These are phyloP conservation scores for Diplodia sapinea DNA, from an alignment of 2,329 filamentous ascomycete genomes.

Conservation along the genomic window DNA sequence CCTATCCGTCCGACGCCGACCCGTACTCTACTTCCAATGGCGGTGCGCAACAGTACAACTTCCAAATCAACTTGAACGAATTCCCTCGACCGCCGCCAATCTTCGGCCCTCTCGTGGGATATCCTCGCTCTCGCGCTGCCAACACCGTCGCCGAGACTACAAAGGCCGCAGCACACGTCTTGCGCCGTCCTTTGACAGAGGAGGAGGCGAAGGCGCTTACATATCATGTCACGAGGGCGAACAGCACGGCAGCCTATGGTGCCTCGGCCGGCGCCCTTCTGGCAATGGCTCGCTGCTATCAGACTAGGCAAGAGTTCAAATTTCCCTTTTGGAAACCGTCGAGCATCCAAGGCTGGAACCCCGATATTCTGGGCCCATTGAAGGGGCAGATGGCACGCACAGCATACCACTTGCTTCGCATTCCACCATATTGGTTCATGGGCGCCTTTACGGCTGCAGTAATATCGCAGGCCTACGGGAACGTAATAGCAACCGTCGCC, in stretches of 20 bases:
- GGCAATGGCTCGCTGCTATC: constrained; percentile 45
- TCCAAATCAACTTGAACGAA: constrained; percentile 44
- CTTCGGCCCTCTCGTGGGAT: constrained; percentile 42
- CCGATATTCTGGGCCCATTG: constrained; percentile 44
- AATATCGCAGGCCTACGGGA: constrained; percentile 12
- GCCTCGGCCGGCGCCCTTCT: constrained; percentile 42
- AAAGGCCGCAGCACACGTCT: constrained; percentile 39
- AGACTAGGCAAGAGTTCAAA: constrained; percentile 43
- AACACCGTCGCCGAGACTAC: constrained; percentile 41
- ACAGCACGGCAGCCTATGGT: constrained; percentile 49
- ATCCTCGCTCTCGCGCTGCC: constrained; percentile 40
- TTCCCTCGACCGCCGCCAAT: constrained; percentile 48
- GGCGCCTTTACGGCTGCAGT: constrained; percentile 41
- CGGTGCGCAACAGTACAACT: background rate
- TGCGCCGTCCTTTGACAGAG: constrained; percentile 47
- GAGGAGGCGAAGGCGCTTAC: constrained; percentile 53
- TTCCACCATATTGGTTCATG: constrained; percentile 42
- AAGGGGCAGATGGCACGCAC: constrained; percentile 44
- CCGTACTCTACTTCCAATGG: constrained; percentile 40
- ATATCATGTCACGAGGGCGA: constrained; percentile 47
- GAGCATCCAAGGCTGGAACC: constrained; percentile 44
- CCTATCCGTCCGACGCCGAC: constrained; percentile 46
- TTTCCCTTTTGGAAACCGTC: constrained; percentile 53
- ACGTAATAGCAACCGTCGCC: background rate
- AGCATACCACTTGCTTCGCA: constrained; percentile 41